These are phyloP conservation scores for Fusarium palustre DNA, from an alignment of 2,329 filamentous ascomycete species.

Conservation along the genomic window DNA sequence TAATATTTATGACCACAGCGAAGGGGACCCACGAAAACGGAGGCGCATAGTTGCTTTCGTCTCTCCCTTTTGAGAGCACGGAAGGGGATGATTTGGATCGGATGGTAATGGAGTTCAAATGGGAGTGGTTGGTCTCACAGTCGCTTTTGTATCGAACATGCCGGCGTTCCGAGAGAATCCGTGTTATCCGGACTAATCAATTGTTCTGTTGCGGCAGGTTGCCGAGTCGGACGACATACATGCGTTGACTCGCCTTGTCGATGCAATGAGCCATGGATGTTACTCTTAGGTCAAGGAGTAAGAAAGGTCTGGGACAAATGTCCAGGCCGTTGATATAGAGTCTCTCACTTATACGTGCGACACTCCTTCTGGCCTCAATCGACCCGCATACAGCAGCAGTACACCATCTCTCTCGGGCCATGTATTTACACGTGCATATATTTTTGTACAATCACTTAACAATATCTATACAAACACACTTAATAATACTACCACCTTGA, in stretches of 20 bases:
- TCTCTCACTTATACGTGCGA: slow-evolving; percentile 24
- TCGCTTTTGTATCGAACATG: slow-evolving; percentile 40
- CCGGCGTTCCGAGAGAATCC: slow-evolving; percentile 33
- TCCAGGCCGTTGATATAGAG: not conserved
- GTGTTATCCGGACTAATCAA: slow-evolving; percentile 27
- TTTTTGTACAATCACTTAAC: slow-evolving; percentile 37
- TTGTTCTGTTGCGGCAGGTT: slow-evolving; percentile 9
- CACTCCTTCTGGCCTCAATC: slow-evolving; percentile 22
- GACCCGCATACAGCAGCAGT: slow-evolving; percentile 18
- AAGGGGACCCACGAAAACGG: slow-evolving; percentile 13
- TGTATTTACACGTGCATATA: slow-evolving; percentile 38
- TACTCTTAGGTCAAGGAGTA: not conserved
- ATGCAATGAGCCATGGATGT: not conserved
- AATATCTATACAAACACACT: slow-evolving; percentile 32
- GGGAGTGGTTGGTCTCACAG: slow-evolving; percentile 27
- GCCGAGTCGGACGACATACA: slow-evolving; percentile 8
- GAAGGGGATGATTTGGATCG: slow-evolving; percentile 13
- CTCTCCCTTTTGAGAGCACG: slow-evolving; percentile 22
- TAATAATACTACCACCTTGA: slow-evolving; percentile 35
- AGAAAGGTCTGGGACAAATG: not conserved
- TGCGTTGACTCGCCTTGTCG: slow-evolving; percentile 4
- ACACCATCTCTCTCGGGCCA: slow-evolving; percentile 34
- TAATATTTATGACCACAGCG: slow-evolving; percentile 39
- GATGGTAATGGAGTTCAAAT: slow-evolving; percentile 33
- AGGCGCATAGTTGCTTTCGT: slow-evolving; percentile 31